Percentiles rank a stretch among this genome's conserved stretches.
phyloP scores from a whole-genome alignment of 1,284 basidiomycete species.

The Ganoderma lingzhi region DNA sequence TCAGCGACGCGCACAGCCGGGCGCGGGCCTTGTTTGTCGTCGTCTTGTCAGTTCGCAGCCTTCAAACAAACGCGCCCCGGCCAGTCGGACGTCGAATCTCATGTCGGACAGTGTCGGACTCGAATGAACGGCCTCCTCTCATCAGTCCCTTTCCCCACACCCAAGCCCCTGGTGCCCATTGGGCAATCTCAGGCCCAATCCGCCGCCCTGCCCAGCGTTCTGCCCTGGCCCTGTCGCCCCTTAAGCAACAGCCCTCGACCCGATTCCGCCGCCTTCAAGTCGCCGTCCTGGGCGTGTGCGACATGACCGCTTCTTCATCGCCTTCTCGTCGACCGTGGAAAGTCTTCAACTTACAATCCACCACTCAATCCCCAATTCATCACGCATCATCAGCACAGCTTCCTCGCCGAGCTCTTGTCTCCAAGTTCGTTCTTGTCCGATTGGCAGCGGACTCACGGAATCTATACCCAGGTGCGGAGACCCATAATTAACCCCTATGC shows the following conservation, averaged over 20 bases:
- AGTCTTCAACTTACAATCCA: neutral
- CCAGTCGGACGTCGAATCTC: slow-evolving; percentile 5
- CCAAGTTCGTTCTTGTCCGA: neutral
- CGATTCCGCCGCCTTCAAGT: neutral
- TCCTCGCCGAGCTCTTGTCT: neutral
- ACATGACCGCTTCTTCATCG: neutral
- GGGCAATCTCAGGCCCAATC: slow-evolving; percentile 2
- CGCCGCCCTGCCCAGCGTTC: neutral
- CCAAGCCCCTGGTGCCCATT: slow-evolving; percentile 7
- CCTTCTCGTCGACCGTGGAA: slow-evolving; percentile 3
- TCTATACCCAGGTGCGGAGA: slow-evolving; percentile 1
- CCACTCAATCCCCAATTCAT: slow-evolving; percentile 11
- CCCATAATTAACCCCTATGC: neutral
- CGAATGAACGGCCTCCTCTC: neutral
- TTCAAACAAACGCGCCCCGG: slow-evolving; percentile 5
- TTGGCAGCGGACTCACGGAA: neutral
- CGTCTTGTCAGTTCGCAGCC: slow-evolving; percentile 10
- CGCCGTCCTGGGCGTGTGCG: neutral
- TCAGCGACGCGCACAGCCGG: neutral
- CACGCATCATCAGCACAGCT: slow-evolving; percentile 4
- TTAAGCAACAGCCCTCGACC: neutral
- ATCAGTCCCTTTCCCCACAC: slow-evolving; percentile 5
- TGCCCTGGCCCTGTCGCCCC: slow-evolving; percentile 3
- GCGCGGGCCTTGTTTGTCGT: neutral
- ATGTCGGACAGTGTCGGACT: neutral